These are phyloP conservation scores for Talaromyces funiculosus DNA, from an alignment of 2,329 filamentous ascomycete species.

Conservation along the genomic window DNA sequence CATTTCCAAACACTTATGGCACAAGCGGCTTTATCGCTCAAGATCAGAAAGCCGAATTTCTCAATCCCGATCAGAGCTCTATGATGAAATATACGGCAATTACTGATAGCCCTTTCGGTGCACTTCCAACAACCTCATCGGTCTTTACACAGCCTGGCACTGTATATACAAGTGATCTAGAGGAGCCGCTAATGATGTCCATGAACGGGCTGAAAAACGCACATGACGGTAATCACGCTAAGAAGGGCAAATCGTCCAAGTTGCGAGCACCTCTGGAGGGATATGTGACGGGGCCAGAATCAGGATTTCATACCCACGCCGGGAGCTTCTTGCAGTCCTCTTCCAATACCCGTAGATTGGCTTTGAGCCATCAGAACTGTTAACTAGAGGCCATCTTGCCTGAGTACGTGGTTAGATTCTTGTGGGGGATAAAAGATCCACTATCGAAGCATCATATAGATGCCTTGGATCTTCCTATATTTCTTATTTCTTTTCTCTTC, in stretches of 20 bases:
- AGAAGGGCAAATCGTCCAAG: neutral
- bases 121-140: neutral
- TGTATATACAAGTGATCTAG: neutral
- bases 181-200: constrained; percentile 4
- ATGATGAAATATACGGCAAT: constrained; percentile 1
- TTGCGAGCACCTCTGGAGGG: neutral
- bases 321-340: neutral
- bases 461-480: neutral
- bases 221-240: neutral
- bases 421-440: neutral
- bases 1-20: neutral
- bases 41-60: neutral
- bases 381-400: neutral
- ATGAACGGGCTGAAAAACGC: neutral
- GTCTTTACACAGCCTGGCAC: neutral
- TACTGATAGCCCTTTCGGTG: neutral
- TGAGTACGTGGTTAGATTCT: neutral
- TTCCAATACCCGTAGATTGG: neutral
- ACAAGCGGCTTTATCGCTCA: neutral
- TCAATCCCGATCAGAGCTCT: neutral
- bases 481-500: neutral
- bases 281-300: neutral
- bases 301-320: neutral
- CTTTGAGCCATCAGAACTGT: neutral
- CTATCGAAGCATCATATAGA: neutral